A percentile compares a stretch with the other conserved stretches of the same genome.
Conservation (phyloP, 306 rosid genomes). For the Corylus avellana region DNA sequence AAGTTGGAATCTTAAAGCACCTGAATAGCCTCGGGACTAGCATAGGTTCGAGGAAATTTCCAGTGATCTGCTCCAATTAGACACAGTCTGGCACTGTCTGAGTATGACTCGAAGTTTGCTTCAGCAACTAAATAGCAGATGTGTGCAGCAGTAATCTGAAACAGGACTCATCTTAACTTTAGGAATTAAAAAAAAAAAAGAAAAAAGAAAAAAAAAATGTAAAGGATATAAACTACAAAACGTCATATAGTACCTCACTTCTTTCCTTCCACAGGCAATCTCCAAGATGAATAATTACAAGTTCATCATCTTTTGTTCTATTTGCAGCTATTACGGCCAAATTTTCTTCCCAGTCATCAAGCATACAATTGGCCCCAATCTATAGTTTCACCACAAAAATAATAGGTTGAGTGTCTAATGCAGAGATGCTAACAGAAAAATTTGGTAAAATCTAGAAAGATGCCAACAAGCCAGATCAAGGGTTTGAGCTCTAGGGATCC, state of each 20-base stretch:
- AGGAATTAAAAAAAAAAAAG: slow-evolving; percentile 4
- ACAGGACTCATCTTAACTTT: slow-evolving; percentile 35
- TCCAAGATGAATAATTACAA: slow-evolving; percentile 86
- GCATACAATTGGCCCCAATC: slow-evolving; percentile 70
- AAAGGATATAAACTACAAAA: slow-evolving; percentile 15
- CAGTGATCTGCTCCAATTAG: slow-evolving; percentile 95
- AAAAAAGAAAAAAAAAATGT: not conserved
- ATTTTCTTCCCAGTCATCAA: slow-evolving; percentile 93
- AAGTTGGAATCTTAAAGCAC: slow-evolving; percentile 36
- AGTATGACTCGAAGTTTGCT: slow-evolving; percentile 80
- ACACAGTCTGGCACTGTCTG: slow-evolving; percentile 86
- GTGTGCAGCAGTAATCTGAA: slow-evolving; percentile 89
- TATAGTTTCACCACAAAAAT: slow-evolving; percentile 35
- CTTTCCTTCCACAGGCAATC: slow-evolving; percentile 92
- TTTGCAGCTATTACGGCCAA: slow-evolving; percentile 89
- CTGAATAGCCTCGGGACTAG: slow-evolving; percentile 97
- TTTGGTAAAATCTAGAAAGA: slow-evolving; percentile 20
- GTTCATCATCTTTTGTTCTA: slow-evolving; percentile 91
- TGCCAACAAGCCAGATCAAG: slow-evolving; percentile 9
- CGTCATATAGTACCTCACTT: slow-evolving; percentile 61
- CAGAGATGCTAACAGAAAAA: slow-evolving; percentile 14
- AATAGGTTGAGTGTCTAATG: slow-evolving; percentile 22
- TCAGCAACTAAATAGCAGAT: slow-evolving; percentile 95
- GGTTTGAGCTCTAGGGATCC: not conserved
- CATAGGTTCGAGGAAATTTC: slow-evolving; percentile 88